These are phyloP conservation scores for Hirsutella thompsonii DNA, from an alignment of 2,329 filamentous ascomycete genomes.

Conservation along the genomic window DNA sequence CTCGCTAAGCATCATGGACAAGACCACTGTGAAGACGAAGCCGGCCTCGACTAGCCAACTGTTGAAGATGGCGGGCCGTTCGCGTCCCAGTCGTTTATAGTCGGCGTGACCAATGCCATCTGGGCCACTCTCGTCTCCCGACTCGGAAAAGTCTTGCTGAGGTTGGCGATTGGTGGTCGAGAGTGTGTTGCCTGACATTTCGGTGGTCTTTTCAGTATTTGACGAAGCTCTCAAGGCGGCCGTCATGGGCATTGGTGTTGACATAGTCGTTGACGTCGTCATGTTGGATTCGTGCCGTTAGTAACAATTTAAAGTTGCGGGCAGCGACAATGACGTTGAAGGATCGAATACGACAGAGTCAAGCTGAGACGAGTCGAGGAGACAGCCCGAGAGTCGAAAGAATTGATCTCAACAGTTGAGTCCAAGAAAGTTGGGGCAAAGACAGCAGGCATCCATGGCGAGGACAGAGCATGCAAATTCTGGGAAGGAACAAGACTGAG, in stretches of 20 bases:
- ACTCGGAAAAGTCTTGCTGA: no score
- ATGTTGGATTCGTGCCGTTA: background rate
- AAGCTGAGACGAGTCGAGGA: background rate
- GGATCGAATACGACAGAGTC: background rate
- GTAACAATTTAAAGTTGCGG: background rate
- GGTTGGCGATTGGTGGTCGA: no score
- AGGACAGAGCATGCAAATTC: background rate
- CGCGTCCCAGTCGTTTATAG: slow-evolving; percentile 48
- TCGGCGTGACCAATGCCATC: slow-evolving; percentile 11
- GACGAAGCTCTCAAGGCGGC: background rate
- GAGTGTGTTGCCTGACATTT: background rate
- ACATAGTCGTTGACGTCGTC: background rate
- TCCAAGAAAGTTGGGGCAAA: no score
- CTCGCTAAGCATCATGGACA: slow-evolving; percentile 54
- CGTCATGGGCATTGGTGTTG: background rate
- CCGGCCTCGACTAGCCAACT: slow-evolving; percentile 41
- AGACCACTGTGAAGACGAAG: slow-evolving; percentile 49
- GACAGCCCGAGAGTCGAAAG: background rate
- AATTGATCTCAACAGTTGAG: no score
- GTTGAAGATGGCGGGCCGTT: slow-evolving; percentile 44
- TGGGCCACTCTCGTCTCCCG: background rate
- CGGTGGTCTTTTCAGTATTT: background rate
- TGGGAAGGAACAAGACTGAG: background rate
- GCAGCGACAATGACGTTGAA: background rate
- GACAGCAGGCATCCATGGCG: no score